Conservation (phyloP, 371 early-diverging fungal species). For the Coelomomyces lativittatus region DNA sequence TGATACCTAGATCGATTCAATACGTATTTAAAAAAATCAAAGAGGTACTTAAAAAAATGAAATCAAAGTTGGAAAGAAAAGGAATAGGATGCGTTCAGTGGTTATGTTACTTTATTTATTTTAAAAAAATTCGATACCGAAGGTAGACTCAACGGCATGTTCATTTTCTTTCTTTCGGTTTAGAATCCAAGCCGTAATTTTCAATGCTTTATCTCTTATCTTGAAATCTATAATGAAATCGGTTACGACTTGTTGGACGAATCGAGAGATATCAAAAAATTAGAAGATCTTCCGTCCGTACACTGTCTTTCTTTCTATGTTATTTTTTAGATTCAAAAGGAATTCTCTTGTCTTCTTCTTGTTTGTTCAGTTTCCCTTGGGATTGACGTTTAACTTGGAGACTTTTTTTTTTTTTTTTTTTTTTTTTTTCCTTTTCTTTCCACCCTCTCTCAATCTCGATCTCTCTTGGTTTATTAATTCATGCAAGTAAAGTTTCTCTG, state of each 20-base stretch:
- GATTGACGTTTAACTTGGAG: too few relatives aligned
- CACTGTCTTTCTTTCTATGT: neutral
- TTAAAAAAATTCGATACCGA: too few relatives aligned
- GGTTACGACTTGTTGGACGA: constrained; percentile 42
- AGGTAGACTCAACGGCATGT: too few relatives aligned
- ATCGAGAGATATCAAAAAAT: constrained; percentile 23
- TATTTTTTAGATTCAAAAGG: neutral
- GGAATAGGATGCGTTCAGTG: too few relatives aligned
- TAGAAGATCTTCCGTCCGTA: constrained; percentile 31
- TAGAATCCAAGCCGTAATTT: constrained; percentile 12
- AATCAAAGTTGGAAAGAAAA: neutral
- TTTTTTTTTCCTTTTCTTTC: constrained; percentile 2
- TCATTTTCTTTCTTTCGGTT: too few relatives aligned
- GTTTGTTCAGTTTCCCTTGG: too few relatives aligned
- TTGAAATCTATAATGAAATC: constrained; percentile 57
- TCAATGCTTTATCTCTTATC: constrained; percentile 26
- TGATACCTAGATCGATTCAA: constrained; percentile 36
- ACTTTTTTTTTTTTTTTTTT: too few relatives aligned
- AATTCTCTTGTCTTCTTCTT: neutral
- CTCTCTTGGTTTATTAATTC: too few relatives aligned
- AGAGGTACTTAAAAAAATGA: constrained; percentile 6
- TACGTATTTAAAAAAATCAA: constrained; percentile 22
- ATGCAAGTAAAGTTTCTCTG: constrained; percentile 23
- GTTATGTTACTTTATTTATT: too few relatives aligned
- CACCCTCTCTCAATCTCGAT: neutral